Evolutionary conservation across 139 green algal genomes (phyloP), one percentile per base, ranked within the genome.

Genomic region (Closterium sp.): DNA sequence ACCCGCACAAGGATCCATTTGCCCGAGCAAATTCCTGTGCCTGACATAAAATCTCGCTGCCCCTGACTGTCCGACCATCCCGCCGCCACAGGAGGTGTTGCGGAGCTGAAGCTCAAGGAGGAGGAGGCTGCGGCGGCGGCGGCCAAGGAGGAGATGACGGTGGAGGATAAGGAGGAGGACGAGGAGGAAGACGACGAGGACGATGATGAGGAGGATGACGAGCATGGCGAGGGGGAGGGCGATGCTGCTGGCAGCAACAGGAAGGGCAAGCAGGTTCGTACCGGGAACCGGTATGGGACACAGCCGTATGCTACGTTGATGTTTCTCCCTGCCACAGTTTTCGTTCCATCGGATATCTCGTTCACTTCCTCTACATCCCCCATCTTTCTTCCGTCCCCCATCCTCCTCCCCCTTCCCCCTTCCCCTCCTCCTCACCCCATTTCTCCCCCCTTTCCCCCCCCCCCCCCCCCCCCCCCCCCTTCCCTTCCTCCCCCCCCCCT

Each of bases 151-250:
- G 29, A 91, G 89, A 62, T 34, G 24, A 88, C 70, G 24, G 89
- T 89, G 29, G 89, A 89, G 89, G 73, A 89, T 22, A 38, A 34
- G 73, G 31, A 91, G 29, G 31, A 91, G n/a, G 89, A 91, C 38
- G 73, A 73, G 89, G 89, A 88, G 24, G 89, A 91, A 29, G 89
- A 91, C 9, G 89, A 91, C 9, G 89, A 91, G 30, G 89, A 91
- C 31, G 89, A 91, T 32, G 89, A 91, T 90, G 89, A 91, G 24
- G 89, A 91, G 10, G 89, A 89, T 10, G 89, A 91, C 10, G 29
- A 91, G 24, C 30, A 91, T 30, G 89, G 73, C 30, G 29, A 91
- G 11, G 89, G 30, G n/a, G 73, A 42, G 24, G 89, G 24, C 21
- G 31, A 90, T 31, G 31, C 30, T 70, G 89, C 30, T 45, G 89